Base-by-base conservation (phyloP, 371 early-diverging fungal genomes). In the Mortierella sp. region DNA sequence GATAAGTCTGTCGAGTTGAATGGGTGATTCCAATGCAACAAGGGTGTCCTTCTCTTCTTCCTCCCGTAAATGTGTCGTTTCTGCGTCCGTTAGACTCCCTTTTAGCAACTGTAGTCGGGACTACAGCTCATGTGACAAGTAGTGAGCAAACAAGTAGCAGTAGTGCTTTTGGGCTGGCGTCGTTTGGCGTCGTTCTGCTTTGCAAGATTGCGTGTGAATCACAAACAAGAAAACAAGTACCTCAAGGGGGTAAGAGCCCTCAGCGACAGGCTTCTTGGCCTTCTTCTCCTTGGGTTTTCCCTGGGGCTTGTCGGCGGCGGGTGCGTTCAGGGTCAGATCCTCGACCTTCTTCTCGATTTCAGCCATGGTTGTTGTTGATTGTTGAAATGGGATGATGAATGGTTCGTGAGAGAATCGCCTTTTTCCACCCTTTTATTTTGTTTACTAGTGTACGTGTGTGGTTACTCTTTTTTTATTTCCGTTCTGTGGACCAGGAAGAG, bases 261-360 rank as follows among this genome's bases (percentile, higher is more conserved):
- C 89, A 19, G 89, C 91, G 54, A 80, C 88, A 34, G 89, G 88
- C 77, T 87, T 88, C 80, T 91, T 88, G 74, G 89, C 88, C 89
- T 93, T 94, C 74, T 87, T 87, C 83, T 93, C 92, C 88, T 93
- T 92, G 70, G 90, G 85, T 77, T 92, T 92, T 75, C 84, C 84
- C 28, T 86, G 86, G 65, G 82, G 80, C 72, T 79, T 79, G 68
- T 45, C 77, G 28, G 75, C 78, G 70, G 80, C 84, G 50, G 80
- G 70, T 34, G 84, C 71, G 70, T 81, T 79, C 77, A 86, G 68
- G 77, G 82, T 74, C 74, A 86, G 78, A 77, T 86, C 82, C 73
- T 86, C 81, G 76, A 84, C 85, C 81, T 84, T 84, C 74, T 84
- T 77, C 77, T 84, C 85, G 73, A 84, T 84, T 74, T 84, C 85